Base-by-base conservation (phyloP, 768 basidiomycete species). In the Hemileccinum rubropunctum region DNA sequence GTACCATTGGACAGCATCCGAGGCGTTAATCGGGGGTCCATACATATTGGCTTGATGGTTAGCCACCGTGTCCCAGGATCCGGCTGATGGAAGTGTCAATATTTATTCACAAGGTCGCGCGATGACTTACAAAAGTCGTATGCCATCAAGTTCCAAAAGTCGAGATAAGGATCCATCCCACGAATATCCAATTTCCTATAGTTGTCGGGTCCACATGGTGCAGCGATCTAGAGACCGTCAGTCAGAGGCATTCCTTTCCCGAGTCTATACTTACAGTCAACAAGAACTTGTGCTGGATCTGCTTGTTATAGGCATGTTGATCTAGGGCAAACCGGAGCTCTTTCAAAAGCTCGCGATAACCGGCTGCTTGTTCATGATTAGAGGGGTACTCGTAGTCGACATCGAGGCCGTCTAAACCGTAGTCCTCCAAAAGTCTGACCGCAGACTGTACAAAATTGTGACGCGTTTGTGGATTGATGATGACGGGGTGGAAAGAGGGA, bases 131-230 rank as follows among this genome's bases (percentile, higher is more conserved):
- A 80, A 59, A 86, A 91, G 64, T 91, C 90, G 57, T 92, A 91
- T 1, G 87, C 84, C 97, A 99, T 99, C 67, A 99, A 71, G 65
- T 99, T 98, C 95, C 94, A 98, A 66, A 98, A 94, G 61, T 92
- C 89, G 20, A 99, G 82, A 50, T 79, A 84, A 51, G 76, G 76
- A 64, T 94, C 86, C 95, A 99, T 98, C 53, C 90, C 90, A 20
- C 68, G 71, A 40, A 93, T 75, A 51, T 83, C 77, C 7, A 98
- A 74, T 57, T 86, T 89, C 65, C 83, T 73, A 70, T 92, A 94
- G 58, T 97, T 84, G 55, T 87, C 78, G 3, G 86, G 80, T 27
- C 97, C 97, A 67, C 93, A 95, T 2, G 97, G 95, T 1, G 95
- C 91, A 34, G 92, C 91, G 47, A 95, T 87, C 89, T 93, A 40